Evolutionary conservation across 2,329 filamentous ascomycete genomes (phyloP).

Genomic region (Rhinocladiella mackenziei): DNA sequence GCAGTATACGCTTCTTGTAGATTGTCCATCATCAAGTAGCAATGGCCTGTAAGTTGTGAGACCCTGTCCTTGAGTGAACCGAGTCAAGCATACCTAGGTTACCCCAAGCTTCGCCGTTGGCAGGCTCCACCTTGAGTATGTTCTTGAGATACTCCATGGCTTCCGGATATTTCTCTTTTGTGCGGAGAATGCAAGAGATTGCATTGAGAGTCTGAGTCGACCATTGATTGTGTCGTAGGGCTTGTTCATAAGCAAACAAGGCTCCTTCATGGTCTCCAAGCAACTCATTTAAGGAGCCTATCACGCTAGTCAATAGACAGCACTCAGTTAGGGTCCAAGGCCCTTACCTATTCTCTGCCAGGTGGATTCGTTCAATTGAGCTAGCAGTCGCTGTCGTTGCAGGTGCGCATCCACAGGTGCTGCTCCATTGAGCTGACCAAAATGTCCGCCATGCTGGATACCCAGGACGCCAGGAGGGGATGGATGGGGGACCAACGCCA

Average conservation of each 20-base stretch:
- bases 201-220: constrained; percentile 90
- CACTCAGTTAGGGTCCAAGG: not conserved
- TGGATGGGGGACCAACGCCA: constrained; percentile 25
- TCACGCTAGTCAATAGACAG: constrained; percentile 16
- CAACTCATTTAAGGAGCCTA: constrained; percentile 80
- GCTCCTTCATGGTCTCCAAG: constrained; percentile 86
- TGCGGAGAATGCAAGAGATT: constrained; percentile 85
- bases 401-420: constrained; percentile 46
- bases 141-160: constrained; percentile 89
- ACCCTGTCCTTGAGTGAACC: constrained; percentile 26
- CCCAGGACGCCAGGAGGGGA: constrained; percentile 24
- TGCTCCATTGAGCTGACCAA: constrained; percentile 45
- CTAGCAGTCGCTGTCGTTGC: constrained; percentile 59
- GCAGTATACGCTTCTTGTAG: constrained; percentile 94
- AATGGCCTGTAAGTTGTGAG: constrained; percentile 64
- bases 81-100: constrained; percentile 66
- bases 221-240: constrained; percentile 78
- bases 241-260: constrained; percentile 84
- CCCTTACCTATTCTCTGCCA: constrained; percentile 90
- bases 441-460: constrained; percentile 35
- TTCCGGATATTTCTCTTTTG: constrained; percentile 87
- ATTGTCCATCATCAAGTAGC: constrained; percentile 98
- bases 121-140: constrained; percentile 82
- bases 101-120: constrained; percentile 94
- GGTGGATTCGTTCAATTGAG: constrained; percentile 75